Conservation (phyloP, 768 basidiomycete species). For the Serendipita vermifera region DNA sequence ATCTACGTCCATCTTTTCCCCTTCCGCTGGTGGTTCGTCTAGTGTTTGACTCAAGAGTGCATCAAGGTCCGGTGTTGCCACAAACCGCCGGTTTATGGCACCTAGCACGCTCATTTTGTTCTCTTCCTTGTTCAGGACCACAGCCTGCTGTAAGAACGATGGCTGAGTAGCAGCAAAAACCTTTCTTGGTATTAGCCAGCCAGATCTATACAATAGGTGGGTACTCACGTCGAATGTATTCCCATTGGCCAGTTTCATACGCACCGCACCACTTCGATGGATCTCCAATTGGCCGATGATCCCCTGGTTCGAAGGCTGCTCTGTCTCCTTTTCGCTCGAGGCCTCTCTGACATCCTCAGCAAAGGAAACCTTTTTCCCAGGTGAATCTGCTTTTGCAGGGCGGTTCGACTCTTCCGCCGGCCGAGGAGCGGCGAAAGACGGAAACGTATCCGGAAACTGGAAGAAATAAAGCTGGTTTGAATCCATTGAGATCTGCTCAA, state of each 20-base stretch:
- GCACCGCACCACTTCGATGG: conserved; percentile 72
- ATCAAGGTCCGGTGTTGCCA: conserved; percentile 75
- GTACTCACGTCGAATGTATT: conserved; percentile 68
- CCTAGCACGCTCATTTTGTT: conserved; percentile 62
- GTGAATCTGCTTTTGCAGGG: conserved; percentile 20
- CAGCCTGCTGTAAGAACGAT: conserved; percentile 80
- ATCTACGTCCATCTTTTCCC: conserved; percentile 8
- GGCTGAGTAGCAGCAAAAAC: conserved; percentile 71
- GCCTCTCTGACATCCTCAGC: conserved; percentile 44
- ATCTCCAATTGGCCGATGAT: conserved; percentile 74
- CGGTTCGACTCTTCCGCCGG: conserved; percentile 17
- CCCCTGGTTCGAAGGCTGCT: conserved; percentile 39
- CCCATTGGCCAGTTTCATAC: conserved; percentile 69
- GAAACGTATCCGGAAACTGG: conserved; percentile 82
- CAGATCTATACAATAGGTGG: conserved; percentile 6
- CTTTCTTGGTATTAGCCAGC: conserved; percentile 27
- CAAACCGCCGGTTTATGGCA: conserved; percentile 75
- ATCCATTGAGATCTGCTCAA: background rate
- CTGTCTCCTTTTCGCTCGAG: conserved; percentile 20
- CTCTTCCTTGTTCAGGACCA: conserved; percentile 47
- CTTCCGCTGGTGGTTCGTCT: no score
- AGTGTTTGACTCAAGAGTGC: conserved; percentile 32
- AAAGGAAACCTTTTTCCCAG: conserved; percentile 48
- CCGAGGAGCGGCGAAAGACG: conserved; percentile 42
- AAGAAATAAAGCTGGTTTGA: conserved; percentile 68